phyloP scores from a whole-genome alignment of 768 basidiomycete species.

The Exsudoporus frostii region DNA sequence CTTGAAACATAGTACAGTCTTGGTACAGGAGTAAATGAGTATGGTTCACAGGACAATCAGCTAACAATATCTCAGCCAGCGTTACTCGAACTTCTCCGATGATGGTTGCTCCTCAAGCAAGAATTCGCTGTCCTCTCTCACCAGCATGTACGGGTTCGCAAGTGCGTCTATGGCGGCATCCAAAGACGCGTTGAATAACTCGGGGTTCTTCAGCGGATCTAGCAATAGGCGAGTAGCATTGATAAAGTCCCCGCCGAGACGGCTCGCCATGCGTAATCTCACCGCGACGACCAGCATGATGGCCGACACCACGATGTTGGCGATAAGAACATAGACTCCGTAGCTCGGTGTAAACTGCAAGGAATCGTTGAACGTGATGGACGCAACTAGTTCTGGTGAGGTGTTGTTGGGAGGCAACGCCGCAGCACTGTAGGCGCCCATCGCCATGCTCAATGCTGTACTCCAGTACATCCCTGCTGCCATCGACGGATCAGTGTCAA shows the following conservation, averaged over 20 bases:
- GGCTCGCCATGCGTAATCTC: not conserved
- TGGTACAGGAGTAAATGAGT: not conserved
- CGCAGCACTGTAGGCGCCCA: no score
- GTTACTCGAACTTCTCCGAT: not conserved
- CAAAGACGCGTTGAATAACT: constrained; percentile 5
- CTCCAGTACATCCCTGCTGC: not conserved
- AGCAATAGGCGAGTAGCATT: not conserved
- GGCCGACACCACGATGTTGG: not conserved
- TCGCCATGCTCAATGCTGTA: not conserved
- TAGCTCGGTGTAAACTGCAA: not conserved
- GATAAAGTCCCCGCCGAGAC: constrained; percentile 1
- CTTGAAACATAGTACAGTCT: not conserved
- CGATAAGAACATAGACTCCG: constrained; percentile 1
- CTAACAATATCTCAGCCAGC: not conserved
- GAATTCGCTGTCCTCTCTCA: not conserved
- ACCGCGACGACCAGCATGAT: not conserved
- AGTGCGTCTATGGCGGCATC: not conserved
- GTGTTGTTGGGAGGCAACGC: no score
- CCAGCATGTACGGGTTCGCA: constrained; percentile 2
- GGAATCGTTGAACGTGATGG: not conserved
- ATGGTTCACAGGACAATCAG: not conserved
- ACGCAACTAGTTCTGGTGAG: no score
- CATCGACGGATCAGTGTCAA: not conserved
- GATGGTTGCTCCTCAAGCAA: not conserved
- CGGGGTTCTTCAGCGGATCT: not conserved